Evolutionary conservation across 805 yeast species (phyloP).

Genomic region (Lachancea cidri): DNA sequence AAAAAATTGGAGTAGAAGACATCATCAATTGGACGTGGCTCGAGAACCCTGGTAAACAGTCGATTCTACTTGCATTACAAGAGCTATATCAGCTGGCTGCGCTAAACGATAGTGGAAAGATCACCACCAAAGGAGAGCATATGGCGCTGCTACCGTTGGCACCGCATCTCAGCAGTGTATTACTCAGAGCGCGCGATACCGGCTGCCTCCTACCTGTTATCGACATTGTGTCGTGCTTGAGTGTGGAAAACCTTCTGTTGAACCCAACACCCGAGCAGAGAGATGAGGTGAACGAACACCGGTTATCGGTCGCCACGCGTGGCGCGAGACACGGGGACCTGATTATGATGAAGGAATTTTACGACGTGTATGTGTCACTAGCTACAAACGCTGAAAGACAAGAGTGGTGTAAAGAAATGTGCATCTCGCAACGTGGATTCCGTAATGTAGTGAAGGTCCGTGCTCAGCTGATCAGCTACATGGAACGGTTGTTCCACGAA

Average conservation of each 20-base stretch:
- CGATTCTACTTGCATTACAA: slow-evolving; percentile 69
- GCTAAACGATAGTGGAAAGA: slow-evolving; percentile 64
- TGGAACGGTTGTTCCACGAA: slow-evolving; percentile 33
- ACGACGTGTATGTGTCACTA: slow-evolving; percentile 48
- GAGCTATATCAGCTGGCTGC: slow-evolving; percentile 79
- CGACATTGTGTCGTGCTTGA: slow-evolving; percentile 87
- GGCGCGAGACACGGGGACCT: slow-evolving; percentile 82
- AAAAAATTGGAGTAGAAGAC: slow-evolving; percentile 77
- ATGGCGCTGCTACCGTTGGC: slow-evolving; percentile 88
- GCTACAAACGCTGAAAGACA: slow-evolving; percentile 50
- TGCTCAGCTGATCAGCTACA: slow-evolving; percentile 66
- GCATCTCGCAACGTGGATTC: slow-evolving; percentile 74
- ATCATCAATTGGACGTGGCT: slow-evolving; percentile 88
- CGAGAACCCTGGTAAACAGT: slow-evolving; percentile 78
- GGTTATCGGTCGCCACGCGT: slow-evolving; percentile 62
- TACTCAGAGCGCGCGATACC: slow-evolving; percentile 59
- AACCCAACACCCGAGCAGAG: slow-evolving; percentile 76
- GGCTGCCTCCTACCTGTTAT: slow-evolving; percentile 61
- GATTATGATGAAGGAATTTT: slow-evolving; percentile 72
- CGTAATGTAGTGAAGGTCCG: slow-evolving; percentile 71
- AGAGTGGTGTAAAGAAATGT: slow-evolving; percentile 79
- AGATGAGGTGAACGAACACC: slow-evolving; percentile 75
- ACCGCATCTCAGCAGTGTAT: slow-evolving; percentile 87
- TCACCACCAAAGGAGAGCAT: slow-evolving; percentile 74
- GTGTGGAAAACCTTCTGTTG: slow-evolving; percentile 81